Evolutionary conservation across 2,329 filamentous ascomycete species (phyloP).

Genomic region (Helminthosporium solani): DNA sequence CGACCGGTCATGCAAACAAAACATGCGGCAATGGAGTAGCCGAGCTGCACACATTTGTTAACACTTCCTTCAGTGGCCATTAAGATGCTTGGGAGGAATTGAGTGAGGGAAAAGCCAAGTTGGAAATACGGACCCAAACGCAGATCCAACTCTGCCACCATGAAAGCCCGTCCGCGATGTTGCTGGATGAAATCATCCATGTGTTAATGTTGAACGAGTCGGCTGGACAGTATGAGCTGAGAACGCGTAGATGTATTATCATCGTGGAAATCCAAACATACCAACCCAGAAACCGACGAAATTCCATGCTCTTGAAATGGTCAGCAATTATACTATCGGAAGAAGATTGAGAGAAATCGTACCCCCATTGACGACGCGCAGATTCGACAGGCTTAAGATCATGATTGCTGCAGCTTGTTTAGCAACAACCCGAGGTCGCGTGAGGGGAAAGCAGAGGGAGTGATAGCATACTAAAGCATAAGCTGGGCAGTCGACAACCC

Average conservation of each 20-base stretch:
- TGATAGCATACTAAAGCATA: conserved; percentile 84
- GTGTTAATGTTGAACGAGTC: conserved; percentile 64
- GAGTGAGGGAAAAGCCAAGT: background rate
- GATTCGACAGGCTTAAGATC: conserved; percentile 61
- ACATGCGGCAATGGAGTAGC: conserved; percentile 72
- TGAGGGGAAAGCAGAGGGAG: conserved; percentile 53
- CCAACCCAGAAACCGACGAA: conserved; percentile 85
- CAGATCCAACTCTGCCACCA: conserved; percentile 85
- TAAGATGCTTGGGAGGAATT: background rate
- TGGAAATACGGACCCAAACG: conserved; percentile 59
- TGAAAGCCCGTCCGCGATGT: conserved; percentile 74
- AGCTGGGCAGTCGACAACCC: conserved; percentile 77
- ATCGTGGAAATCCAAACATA: conserved; percentile 18
- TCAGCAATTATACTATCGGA: background rate
- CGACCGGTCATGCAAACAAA: conserved; percentile 74
- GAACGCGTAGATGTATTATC: background rate
- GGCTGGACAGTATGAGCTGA: conserved; percentile 21
- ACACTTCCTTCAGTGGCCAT: background rate
- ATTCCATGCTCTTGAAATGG: conserved; percentile 61
- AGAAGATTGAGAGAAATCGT: background rate
- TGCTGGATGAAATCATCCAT: conserved; percentile 88
- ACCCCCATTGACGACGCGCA: conserved; percentile 75
- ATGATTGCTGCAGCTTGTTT: conserved; percentile 7
- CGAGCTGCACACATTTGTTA: conserved; percentile 48
- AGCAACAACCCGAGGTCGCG: background rate